A percentile compares a stretch with the other conserved stretches of the same genome.
These are phyloP conservation scores for Alternaria burnsii DNA, from an alignment of 2,329 filamentous ascomycete genomes.

Conservation along the genomic window DNA sequence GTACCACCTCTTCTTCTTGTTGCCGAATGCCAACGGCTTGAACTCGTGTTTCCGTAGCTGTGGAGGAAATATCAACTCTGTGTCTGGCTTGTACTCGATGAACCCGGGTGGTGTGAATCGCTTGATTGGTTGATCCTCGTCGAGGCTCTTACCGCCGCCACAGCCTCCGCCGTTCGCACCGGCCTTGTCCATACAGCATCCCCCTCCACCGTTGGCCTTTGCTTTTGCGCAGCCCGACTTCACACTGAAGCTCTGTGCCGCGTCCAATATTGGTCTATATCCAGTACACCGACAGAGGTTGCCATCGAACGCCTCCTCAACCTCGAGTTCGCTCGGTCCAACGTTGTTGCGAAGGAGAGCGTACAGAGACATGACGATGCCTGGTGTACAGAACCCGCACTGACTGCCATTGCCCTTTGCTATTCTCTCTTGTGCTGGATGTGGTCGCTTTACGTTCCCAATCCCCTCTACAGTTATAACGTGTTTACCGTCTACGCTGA, in stretches of 20 bases:
- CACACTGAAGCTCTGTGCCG: conserved; percentile 85
- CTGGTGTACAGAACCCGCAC: conserved; percentile 95
- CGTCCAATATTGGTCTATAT: conserved; percentile 92
- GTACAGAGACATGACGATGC: conserved; percentile 97
- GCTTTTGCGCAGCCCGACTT: conserved; percentile 65
- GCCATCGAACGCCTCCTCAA: conserved; percentile 97
- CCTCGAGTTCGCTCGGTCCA: conserved; percentile 77
- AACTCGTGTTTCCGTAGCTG: conserved; percentile 82
- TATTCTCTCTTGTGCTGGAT: conserved; percentile 89
- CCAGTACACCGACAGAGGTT: conserved; percentile 96
- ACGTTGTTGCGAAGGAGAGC: conserved; percentile 87
- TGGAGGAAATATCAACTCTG: conserved; percentile 94
- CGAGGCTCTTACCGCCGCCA: conserved; percentile 53
- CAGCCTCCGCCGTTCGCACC: conserved; percentile 55
- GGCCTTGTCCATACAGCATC: conserved; percentile 75
- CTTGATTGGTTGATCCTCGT: conserved; percentile 58
- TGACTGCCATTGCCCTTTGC: conserved; percentile 92
- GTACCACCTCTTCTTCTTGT: conserved; percentile 94
- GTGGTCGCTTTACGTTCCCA: conserved; percentile 83
- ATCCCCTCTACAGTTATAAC: conserved; percentile 98
- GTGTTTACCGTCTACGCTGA: conserved; percentile 96
- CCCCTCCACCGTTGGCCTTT: conserved; percentile 65
- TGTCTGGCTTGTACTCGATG: conserved; percentile 92
- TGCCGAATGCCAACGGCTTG: conserved; percentile 85
- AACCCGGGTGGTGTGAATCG: conserved; percentile 87